Evolutionary conservation across 768 basidiomycete genomes (phyloP).

Genomic region (Galerina marginata): DNA sequence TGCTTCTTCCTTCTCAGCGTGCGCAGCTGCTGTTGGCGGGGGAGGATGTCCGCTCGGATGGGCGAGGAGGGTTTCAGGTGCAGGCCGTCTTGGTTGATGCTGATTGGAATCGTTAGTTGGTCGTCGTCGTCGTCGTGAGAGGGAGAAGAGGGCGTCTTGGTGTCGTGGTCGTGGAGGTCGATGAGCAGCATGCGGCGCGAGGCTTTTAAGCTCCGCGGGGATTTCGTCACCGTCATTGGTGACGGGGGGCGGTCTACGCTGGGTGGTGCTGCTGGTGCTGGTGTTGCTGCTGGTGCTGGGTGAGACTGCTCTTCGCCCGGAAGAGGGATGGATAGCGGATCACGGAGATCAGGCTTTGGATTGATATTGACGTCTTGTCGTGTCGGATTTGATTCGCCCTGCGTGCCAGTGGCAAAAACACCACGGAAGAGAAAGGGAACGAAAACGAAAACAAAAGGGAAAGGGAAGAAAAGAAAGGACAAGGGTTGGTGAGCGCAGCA

Average conservation of each 20-base stretch:
- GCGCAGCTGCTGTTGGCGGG: not conserved
- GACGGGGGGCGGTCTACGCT: conserved; percentile 27
- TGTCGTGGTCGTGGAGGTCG: conserved; percentile 13
- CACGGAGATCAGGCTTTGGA: conserved; percentile 2
- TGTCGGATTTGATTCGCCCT: not conserved
- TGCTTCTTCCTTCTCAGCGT: conserved; percentile 11
- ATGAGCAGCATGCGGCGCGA: conserved; percentile 9
- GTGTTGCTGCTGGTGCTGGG: not conserved
- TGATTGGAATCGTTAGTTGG: no score
- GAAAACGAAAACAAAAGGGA: not conserved
- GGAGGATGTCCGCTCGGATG: not conserved
- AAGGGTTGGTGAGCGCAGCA: not conserved
- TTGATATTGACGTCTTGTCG: not conserved
- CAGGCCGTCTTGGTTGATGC: no score
- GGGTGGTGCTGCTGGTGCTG: not conserved
- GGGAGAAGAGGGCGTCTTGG: not conserved
- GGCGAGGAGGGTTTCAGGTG: not conserved
- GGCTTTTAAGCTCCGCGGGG: conserved; percentile 1
- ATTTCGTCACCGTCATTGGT: conserved; percentile 20
- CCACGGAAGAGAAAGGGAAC: no score
- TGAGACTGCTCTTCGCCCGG: conserved; percentile 17
- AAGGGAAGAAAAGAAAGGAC: not conserved
- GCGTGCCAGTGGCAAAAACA: not conserved
- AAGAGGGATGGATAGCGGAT: conserved; percentile 8
- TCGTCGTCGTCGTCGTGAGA: not conserved